Base-by-base conservation (phyloP, 1,284 basidiomycete species). In the Filobasidium uniguttulatum region DNA sequence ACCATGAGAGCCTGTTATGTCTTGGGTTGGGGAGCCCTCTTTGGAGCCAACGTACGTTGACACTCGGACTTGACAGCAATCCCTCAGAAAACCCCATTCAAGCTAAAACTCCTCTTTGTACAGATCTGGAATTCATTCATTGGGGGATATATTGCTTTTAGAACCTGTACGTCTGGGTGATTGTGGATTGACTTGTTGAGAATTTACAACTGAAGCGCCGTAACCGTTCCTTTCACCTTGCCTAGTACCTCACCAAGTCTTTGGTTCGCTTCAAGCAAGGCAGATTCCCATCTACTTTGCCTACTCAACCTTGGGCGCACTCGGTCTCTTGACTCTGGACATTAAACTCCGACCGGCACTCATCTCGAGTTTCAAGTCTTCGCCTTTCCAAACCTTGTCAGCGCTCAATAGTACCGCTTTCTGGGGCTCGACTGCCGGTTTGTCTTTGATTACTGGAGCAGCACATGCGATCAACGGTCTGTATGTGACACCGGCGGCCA, bases 221-320 rank as follows among this genome's bases (percentile, higher is more conserved):
- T 22, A 6, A 19, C 44, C 28, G 29, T 40, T 30, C n/a, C 26
- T 46, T 30, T 26, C 38, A 8, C 6, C 36, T 34, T 37, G 22
- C 14, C 3, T 35, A 49, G 53, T 58, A 79, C 78, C 82, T 19
- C 75, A 79, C 45, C 77, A 82, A 48, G 78, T 82, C 54, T 88
- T 88, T 57, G 78, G 81, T n/a, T 70, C 74, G 36, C 74, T 89
- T 31, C 84, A 88, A 63, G 77, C 82, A 59, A 75, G 75, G 57
- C 76, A 75, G 0, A 83, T 85, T 66, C 83, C 85, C 1, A 64
- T 82, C 50, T 88, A 85, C 69, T 87, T 88, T 60, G 64, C 75
- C 23, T 64, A 77, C 40, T 80, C 79, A 23, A 75, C 82, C 34
- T 58, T 66, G 17, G 67, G 82, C 29, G 75, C 79, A 17, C 71